Conservation (phyloP, 2,329 filamentous ascomycete species). For the Monosporascus sp. region DNA sequence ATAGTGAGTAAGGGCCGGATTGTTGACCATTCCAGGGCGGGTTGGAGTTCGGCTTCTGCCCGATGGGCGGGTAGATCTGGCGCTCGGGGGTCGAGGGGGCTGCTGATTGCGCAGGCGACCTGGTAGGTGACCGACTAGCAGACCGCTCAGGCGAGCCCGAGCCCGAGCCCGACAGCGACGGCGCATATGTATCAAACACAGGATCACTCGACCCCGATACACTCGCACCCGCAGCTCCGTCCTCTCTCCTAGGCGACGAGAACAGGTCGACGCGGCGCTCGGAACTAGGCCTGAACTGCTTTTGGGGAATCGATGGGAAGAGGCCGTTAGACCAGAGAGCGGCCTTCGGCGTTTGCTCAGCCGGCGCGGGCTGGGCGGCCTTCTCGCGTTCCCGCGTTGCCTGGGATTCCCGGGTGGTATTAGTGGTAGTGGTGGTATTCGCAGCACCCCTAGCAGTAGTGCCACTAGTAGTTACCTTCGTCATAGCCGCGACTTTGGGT, state of each 20-base stretch:
- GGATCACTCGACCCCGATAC: slow-evolving; percentile 16
- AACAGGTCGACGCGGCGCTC: slow-evolving; percentile 29
- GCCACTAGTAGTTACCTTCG: not conserved
- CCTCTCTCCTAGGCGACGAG: slow-evolving; percentile 15
- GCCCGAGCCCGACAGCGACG: not conserved
- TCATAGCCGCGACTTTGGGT: not conserved
- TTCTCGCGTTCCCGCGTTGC: slow-evolving; percentile 5
- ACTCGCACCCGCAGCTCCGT: not conserved
- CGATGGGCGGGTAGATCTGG: slow-evolving; percentile 29
- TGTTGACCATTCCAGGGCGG: slow-evolving; percentile 28
- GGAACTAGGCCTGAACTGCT: slow-evolving; percentile 27
- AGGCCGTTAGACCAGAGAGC: slow-evolving; percentile 22
- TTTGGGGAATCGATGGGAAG: slow-evolving; percentile 28
- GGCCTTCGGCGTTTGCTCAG: slow-evolving; percentile 15
- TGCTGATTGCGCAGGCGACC: slow-evolving; percentile 4
- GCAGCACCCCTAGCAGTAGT: not conserved
- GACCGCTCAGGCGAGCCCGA: slow-evolving; percentile 8
- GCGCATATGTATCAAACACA: slow-evolving; percentile 21
- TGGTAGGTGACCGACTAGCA: slow-evolving; percentile 5
- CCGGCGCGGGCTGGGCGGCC: slow-evolving; percentile 7
- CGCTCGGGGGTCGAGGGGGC: slow-evolving; percentile 26
- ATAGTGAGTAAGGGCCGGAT: slow-evolving; percentile 30
- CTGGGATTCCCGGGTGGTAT: not conserved
- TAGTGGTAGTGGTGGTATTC: too few relatives aligned
- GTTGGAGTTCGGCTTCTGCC: slow-evolving; percentile 46